phyloP scores from a whole-genome alignment of 192 early-diverging fungal species.

The Mortierella alpina region DNA sequence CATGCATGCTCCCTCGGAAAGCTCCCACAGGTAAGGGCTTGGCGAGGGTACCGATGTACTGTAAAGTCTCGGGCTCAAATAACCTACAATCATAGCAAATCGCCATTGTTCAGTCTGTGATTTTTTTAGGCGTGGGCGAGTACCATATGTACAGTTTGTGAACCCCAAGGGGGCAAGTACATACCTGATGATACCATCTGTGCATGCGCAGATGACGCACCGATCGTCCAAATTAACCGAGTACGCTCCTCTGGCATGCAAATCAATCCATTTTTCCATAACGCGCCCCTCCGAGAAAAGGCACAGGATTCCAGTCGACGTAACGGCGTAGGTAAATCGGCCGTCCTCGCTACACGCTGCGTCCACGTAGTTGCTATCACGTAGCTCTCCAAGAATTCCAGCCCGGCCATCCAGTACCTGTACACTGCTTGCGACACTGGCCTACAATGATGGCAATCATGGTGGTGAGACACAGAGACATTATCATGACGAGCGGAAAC shows the following conservation, averaged over 20 bases:
- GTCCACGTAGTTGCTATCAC: slow-evolving; percentile 79
- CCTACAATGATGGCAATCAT: slow-evolving; percentile 16
- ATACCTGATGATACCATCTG: slow-evolving; percentile 79
- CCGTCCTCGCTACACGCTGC: slow-evolving; percentile 62
- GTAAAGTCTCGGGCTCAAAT: slow-evolving; percentile 77
- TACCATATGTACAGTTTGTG: too few relatives aligned
- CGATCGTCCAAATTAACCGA: slow-evolving; percentile 70
- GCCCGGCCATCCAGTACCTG: slow-evolving; percentile 77
- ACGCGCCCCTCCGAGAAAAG: slow-evolving; percentile 70
- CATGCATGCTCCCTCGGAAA: slow-evolving; percentile 40
- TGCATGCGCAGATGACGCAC: slow-evolving; percentile 77
- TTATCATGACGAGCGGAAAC: background rate
- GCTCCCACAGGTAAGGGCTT: slow-evolving; percentile 75
- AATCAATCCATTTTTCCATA: slow-evolving; percentile 87
- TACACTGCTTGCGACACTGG: too few relatives aligned
- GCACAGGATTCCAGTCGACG: slow-evolving; percentile 74
- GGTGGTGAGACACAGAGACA: slow-evolving; percentile 4
- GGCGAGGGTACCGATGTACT: slow-evolving; percentile 77
- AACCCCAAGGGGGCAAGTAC: background rate
- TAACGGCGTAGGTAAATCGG: slow-evolving; percentile 71
- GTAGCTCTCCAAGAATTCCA: slow-evolving; percentile 72
- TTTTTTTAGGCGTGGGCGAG: too few relatives aligned
- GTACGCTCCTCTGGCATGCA: slow-evolving; percentile 73
- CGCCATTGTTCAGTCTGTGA: background rate
- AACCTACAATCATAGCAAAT: slow-evolving; percentile 52